Evolutionary conservation across 371 early-diverging fungal genomes (phyloP).

Genomic region (Mucor piriformis): DNA sequence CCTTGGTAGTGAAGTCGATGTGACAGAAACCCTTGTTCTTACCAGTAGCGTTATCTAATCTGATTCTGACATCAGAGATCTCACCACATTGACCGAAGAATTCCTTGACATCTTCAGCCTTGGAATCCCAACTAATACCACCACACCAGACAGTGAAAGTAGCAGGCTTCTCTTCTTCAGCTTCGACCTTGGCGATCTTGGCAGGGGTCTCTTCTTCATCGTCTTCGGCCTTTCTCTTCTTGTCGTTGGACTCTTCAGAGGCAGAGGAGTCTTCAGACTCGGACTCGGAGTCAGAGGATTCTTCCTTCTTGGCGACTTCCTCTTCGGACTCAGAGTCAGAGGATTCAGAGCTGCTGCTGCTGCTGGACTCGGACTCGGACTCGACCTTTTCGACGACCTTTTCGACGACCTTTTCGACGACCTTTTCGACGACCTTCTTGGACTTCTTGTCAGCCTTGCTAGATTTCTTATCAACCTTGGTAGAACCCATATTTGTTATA

Average conservation of each 20-base stretch:
- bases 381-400: slow-evolving; percentile 12
- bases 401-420: slow-evolving; percentile 8
- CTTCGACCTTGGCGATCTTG: slow-evolving; percentile 59
- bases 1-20: slow-evolving; percentile 65
- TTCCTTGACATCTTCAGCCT: slow-evolving; percentile 61
- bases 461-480: slow-evolving; percentile 13
- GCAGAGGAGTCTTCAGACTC: slow-evolving; percentile 1
- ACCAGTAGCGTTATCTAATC: slow-evolving; percentile 59
- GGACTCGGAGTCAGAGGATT: slow-evolving; percentile 9
- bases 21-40: slow-evolving; percentile 75
- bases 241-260: slow-evolving; percentile 13
- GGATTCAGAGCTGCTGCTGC: slow-evolving; percentile 11
- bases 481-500: slow-evolving; percentile 15
- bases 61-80: slow-evolving; percentile 35
- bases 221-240: slow-evolving; percentile 32
- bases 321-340: slow-evolving; percentile 16
- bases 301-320: slow-evolving; percentile 1
- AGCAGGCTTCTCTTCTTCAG: neutral
- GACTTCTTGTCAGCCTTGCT: slow-evolving; percentile 18
- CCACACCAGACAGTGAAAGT: slow-evolving; percentile 66
- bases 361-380: slow-evolving; percentile 7
- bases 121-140: slow-evolving; percentile 67
- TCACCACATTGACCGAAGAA: slow-evolving; percentile 67
- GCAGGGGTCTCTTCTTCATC: slow-evolving; percentile 27
- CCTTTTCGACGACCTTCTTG: slow-evolving; percentile 13